phyloP scores from a whole-genome alignment of 352 stramenopile species.

The Globisporangium barbulae region DNA sequence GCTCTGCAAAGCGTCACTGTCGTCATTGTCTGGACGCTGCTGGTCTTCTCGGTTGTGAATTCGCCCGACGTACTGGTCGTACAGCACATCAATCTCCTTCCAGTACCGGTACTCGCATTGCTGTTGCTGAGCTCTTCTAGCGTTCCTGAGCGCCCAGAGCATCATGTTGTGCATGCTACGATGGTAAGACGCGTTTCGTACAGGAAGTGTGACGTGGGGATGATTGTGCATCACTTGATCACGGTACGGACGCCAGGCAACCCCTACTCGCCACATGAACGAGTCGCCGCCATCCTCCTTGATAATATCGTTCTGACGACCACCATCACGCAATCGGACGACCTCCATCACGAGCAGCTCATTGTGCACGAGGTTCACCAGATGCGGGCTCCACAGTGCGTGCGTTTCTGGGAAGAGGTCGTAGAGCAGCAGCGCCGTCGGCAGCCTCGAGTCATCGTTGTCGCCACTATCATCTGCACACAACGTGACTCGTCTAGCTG shows the following conservation, averaged over 20 bases:
- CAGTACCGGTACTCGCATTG: slow-evolving; percentile 47
- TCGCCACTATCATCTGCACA: slow-evolving; percentile 1
- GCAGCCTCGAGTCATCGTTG: slow-evolving; percentile 3
- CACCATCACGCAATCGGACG: not conserved
- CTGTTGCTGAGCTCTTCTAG: not conserved
- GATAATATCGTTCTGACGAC: not conserved
- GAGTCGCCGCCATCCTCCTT: not conserved
- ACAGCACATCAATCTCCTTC: slow-evolving; percentile 53
- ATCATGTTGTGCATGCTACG: slow-evolving; percentile 45
- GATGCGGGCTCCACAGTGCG: slow-evolving; percentile 14
- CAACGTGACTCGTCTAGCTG: not conserved
- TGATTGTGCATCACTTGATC: slow-evolving; percentile 9
- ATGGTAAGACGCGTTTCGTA: slow-evolving; percentile 15
- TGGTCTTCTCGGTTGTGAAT: not conserved
- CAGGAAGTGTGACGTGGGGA: slow-evolving; percentile 2
- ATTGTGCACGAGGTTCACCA: slow-evolving; percentile 22
- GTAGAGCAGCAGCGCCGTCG: slow-evolving; percentile 10
- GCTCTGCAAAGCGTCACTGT: slow-evolving; percentile 12
- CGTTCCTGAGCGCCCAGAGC: slow-evolving; percentile 48
- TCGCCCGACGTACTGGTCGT: slow-evolving; percentile 21
- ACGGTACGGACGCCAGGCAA: slow-evolving; percentile 39
- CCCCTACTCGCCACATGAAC: slow-evolving; percentile 25
- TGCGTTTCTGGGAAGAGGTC: slow-evolving; percentile 27
- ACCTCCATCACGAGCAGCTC: slow-evolving; percentile 40
- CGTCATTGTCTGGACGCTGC: not conserved